A percentile compares a stretch with the other conserved stretches of the same genome.
Evolutionary conservation across 306 rosid species (phyloP).

Genomic region (Senna siamea): DNA sequence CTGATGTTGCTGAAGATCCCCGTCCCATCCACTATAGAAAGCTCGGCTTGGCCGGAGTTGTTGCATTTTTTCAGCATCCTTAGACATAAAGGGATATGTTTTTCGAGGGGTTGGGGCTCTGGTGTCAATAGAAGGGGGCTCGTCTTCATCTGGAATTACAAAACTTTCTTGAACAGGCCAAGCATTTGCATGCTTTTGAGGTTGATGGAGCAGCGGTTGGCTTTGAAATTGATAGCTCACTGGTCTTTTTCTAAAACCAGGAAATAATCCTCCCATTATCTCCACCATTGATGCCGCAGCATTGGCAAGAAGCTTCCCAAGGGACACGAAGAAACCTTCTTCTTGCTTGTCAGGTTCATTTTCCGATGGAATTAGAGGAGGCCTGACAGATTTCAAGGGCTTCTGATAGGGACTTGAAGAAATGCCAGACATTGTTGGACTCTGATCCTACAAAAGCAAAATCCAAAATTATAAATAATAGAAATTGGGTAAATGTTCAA

Average conservation of each 20-base stretch:
- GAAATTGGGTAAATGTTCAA: neutral
- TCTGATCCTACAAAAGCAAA: conserved; percentile 58
- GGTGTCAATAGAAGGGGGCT: conserved; percentile 80
- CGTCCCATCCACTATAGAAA: conserved; percentile 76
- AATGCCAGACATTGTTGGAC: conserved; percentile 41
- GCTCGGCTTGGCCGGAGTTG: conserved; percentile 75
- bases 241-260: conserved; percentile 60
- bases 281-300: conserved; percentile 57
- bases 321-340: conserved; percentile 82
- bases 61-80: conserved; percentile 76
- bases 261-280: conserved; percentile 75
- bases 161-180: conserved; percentile 94
- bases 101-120: conserved; percentile 84
- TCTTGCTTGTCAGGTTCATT: conserved; percentile 78
- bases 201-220: conserved; percentile 48
- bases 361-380: conserved; percentile 79
- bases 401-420: conserved; percentile 60
- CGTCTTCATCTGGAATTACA: conserved; percentile 81
- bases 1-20: conserved; percentile 57
- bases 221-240: conserved; percentile 48
- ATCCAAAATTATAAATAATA: conserved; percentile 14
- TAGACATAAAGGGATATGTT: conserved; percentile 88
- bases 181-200: conserved; percentile 53
- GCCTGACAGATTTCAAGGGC: conserved; percentile 72
- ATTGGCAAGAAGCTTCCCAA: conserved; percentile 69